These are phyloP conservation scores for Marchantia paleacea DNA, from an alignment of 225 moss, liverwort and hornwort species.

Conservation along the genomic window DNA sequence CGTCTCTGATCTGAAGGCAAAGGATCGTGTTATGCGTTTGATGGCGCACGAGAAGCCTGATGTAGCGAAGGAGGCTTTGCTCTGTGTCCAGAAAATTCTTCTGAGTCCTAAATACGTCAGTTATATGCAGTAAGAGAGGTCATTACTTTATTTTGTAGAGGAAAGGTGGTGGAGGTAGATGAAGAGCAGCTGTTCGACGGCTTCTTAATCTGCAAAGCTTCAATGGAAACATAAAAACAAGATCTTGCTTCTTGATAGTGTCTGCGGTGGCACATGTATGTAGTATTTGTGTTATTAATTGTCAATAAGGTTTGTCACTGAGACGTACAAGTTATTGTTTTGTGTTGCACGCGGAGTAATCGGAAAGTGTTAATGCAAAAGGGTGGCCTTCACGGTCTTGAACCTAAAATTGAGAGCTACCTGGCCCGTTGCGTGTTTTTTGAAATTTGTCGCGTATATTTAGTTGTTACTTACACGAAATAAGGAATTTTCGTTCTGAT, in stretches of 20 bases:
- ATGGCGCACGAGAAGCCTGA: conserved; percentile 69
- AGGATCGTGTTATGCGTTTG: conserved; percentile 78
- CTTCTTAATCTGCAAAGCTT: conserved; percentile 3
- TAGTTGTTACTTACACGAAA: no score
- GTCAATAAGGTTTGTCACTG: conserved; percentile 22
- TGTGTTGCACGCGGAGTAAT: neutral
- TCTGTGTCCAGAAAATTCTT: conserved; percentile 93
- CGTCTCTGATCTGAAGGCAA: conserved; percentile 75
- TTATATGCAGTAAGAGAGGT: conserved; percentile 57
- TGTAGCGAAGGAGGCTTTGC: conserved; percentile 77
- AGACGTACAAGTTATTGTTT: conserved; percentile 4
- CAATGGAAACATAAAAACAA: conserved; percentile 9
- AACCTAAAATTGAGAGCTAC: neutral
- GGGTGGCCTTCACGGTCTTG: neutral
- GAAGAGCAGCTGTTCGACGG: neutral
- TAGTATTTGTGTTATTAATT: conserved; percentile 12
- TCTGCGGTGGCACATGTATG: conserved; percentile 18
- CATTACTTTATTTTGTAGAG: conserved; percentile 1
- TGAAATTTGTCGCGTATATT: no score
- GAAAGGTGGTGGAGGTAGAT: neutral
- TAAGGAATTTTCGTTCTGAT: no score
- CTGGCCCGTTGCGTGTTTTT: neutral
- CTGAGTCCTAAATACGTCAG: conserved; percentile 94
- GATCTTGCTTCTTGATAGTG: conserved; percentile 11
- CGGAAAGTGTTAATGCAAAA: neutral